Evolutionary conservation across 768 basidiomycete species (phyloP).

Genomic region (Boletus tylopilopsis): DNA sequence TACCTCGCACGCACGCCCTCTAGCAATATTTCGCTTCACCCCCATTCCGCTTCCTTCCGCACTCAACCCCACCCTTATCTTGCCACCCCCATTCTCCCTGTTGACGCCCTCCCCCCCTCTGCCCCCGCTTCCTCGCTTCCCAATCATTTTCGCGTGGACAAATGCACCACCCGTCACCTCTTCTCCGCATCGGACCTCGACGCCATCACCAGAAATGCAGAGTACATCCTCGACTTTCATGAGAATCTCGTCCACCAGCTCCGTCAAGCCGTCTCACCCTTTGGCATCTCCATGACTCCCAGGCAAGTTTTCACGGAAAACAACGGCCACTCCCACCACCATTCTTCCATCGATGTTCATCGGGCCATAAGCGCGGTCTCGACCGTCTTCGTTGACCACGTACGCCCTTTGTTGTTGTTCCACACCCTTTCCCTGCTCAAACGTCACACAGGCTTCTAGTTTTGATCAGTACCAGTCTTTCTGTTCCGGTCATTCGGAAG

Average conservation of each 20-base stretch:
- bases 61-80: conserved; percentile 44
- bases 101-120: conserved; percentile 10
- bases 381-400: conserved; percentile 56
- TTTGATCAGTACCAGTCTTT: conserved; percentile 83
- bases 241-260: conserved; percentile 62
- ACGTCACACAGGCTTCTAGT: conserved; percentile 51
- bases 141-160: conserved; percentile 26
- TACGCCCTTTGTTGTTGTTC: conserved; percentile 22
- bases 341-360: conserved; percentile 40
- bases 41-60: conserved; percentile 41
- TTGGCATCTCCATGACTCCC: conserved; percentile 44
- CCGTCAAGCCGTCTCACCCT: conserved; percentile 42
- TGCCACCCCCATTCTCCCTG: conserved; percentile 10
- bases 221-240: conserved; percentile 64
- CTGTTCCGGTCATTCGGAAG: conserved; percentile 84
- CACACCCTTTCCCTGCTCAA: not conserved
- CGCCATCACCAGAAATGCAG: conserved; percentile 61
- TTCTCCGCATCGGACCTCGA: conserved; percentile 59
- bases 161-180: conserved; percentile 42
- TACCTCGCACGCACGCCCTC: conserved; percentile 36
- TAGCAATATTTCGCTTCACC: conserved; percentile 37
- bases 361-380: conserved; percentile 38
- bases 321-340: not conserved
- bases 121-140: conserved; percentile 7
- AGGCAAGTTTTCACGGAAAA: conserved; percentile 16